Evolutionary conservation across 768 basidiomycete genomes (phyloP).

Genomic region (Lactarius tabidus): DNA sequence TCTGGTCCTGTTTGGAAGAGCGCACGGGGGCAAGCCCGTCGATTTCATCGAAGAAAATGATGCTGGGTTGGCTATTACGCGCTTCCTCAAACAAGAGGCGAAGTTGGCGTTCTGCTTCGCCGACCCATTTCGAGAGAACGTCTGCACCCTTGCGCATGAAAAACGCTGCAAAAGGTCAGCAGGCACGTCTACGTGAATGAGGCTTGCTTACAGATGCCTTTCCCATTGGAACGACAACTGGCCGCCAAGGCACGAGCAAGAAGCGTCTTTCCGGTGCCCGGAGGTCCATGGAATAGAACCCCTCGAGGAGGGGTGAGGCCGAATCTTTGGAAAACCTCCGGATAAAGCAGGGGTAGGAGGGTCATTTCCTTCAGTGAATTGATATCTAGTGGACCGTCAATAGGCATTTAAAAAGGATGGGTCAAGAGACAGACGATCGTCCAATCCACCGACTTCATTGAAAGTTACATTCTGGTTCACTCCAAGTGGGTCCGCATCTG

Average conservation of each 20-base stretch:
- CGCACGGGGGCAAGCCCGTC: conserved; percentile 97
- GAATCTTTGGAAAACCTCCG: conserved; percentile 94
- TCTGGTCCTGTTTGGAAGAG: conserved; percentile 98
- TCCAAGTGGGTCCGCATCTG: conserved; percentile 94
- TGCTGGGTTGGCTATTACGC: conserved; percentile 84
- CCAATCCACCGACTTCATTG: conserved; percentile 93
- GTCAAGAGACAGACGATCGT: conserved; percentile 62
- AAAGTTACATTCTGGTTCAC: conserved; percentile 93
- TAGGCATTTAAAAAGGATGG: conserved; percentile 2
- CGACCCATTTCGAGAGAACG: conserved; percentile 98
- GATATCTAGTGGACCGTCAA: conserved; percentile 58
- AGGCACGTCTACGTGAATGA: background rate
- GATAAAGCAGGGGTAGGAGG: conserved; percentile 88
- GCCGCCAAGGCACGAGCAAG: conserved; percentile 92
- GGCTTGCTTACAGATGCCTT: conserved; percentile 73
- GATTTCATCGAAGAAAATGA: conserved; percentile 99
- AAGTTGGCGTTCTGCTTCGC: conserved; percentile 95
- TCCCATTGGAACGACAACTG: conserved; percentile 81
- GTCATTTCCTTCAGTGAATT: conserved; percentile 99
- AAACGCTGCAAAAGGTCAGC: conserved; percentile 57
- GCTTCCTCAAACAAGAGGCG: conserved; percentile 96
- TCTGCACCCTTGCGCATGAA: conserved; percentile 99
- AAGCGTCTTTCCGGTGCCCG: conserved; percentile 97
- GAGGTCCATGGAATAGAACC: conserved; percentile 96
- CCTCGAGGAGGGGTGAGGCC: conserved; percentile 93